phyloP scores from a whole-genome alignment of 805 yeast species.

The Nakazawaea ambrosiae region DNA sequence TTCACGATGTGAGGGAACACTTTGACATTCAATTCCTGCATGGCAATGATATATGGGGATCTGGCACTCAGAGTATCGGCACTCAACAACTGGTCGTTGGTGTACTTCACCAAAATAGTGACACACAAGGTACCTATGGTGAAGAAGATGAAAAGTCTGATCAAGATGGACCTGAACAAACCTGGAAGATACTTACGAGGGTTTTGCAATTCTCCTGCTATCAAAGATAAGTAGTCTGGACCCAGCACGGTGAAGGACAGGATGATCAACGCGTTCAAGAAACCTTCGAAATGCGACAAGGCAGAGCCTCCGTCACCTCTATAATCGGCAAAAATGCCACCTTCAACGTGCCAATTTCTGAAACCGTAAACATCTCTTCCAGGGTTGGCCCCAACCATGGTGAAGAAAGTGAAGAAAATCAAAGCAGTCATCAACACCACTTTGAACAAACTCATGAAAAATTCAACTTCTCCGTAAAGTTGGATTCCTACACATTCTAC shows the following conservation, averaged over 20 bases:
- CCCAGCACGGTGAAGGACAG: constrained; percentile 69
- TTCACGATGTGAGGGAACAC: constrained; percentile 71
- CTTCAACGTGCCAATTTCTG: constrained; percentile 40
- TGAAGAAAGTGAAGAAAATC: constrained; percentile 34
- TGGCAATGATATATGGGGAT: constrained; percentile 78
- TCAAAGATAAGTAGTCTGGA: constrained; percentile 39
- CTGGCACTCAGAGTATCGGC: constrained; percentile 36
- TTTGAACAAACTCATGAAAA: constrained; percentile 31
- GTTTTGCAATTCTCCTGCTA: constrained; percentile 39
- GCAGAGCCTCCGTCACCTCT: constrained; percentile 29
- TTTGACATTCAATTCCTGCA: constrained; percentile 55
- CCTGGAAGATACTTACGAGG: constrained; percentile 38
- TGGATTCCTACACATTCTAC: constrained; percentile 65
- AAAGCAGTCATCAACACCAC: constrained; percentile 31
- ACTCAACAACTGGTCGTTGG: constrained; percentile 28
- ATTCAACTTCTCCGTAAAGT: constrained; percentile 46
- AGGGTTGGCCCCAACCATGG: constrained; percentile 83
- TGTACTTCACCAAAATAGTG: constrained; percentile 35
- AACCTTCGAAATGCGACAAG: constrained; percentile 65
- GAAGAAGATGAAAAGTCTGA: constrained; percentile 34
- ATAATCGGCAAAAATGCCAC: constrained; percentile 29
- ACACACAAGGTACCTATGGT: constrained; percentile 43
- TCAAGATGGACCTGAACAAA: constrained; percentile 38
- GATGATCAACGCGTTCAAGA: constrained; percentile 51
- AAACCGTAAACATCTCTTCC: constrained; percentile 56